phyloP scores from a whole-genome alignment of 202 grass and related monocot genomes.

The Digitaria exilis region DNA sequence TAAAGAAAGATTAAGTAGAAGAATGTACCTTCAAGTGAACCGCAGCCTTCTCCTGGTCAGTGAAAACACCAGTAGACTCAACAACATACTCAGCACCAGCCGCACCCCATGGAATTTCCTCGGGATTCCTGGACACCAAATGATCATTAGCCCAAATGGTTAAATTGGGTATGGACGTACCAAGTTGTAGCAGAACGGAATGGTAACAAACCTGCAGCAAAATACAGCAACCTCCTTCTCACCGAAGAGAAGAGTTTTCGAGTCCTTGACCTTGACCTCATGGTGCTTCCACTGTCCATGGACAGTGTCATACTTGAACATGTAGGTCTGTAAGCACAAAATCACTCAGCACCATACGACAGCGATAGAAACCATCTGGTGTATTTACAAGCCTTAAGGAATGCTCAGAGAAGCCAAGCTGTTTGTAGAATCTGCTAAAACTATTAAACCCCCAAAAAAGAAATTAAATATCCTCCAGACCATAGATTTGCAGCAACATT shows the following conservation, averaged over 20 bases:
- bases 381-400: neutral
- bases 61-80: too few species aligned
- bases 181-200: neutral
- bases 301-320: constrained; percentile 91
- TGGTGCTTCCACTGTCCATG: constrained; percentile 86
- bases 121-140: constrained; percentile 65
- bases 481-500: neutral
- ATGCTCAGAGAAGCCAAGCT: neutral
- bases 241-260: constrained; percentile 84
- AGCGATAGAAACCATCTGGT: neutral
- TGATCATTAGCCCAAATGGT: neutral
- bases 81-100: constrained; percentile 79
- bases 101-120: constrained; percentile 83
- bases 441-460: neutral
- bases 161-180: neutral
- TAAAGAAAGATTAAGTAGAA: neutral
- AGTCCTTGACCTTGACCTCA: too few species aligned
- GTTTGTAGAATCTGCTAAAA: too few species aligned
- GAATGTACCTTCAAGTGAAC: constrained; percentile 74
- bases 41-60: constrained; percentile 89
- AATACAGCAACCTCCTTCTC: constrained; percentile 68
- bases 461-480: neutral
- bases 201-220: constrained; percentile 57
- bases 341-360: neutral
- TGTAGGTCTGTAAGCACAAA: constrained; percentile 69